A percentile compares a stretch with the other conserved stretches of the same genome.
Evolutionary conservation across 2,329 filamentous ascomycete species (phyloP).

Genomic region (Paracoccidioides lutzii): DNA sequence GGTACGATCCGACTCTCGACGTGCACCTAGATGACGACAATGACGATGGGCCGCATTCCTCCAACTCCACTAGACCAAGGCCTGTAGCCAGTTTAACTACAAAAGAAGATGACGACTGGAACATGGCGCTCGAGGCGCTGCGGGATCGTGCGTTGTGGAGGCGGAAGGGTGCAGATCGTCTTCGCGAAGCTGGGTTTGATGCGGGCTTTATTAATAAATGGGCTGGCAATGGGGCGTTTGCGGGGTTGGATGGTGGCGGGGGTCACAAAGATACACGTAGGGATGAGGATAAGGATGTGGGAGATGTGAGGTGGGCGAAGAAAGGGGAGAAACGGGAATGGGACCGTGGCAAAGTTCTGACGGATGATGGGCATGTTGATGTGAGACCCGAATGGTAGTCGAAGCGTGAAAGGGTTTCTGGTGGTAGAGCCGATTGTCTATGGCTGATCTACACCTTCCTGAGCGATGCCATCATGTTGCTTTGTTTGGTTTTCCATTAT

Average conservation of each 20-base stretch:
- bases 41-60: constrained; percentile 47
- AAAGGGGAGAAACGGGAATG: constrained; percentile 54
- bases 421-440: background rate
- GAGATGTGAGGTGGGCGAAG: constrained; percentile 61
- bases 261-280: constrained; percentile 8
- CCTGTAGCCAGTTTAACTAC: constrained; percentile 32
- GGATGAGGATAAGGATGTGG: constrained; percentile 44
- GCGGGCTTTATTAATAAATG: constrained; percentile 62
- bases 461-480: background rate
- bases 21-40: constrained; percentile 24
- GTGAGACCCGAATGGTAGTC: constrained; percentile 37
- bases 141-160: constrained; percentile 70
- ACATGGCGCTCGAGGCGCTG: constrained; percentile 62
- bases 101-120: constrained; percentile 55
- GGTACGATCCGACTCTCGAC: constrained; percentile 43
- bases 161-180: constrained; percentile 58
- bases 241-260: constrained; percentile 21
- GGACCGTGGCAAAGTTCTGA: constrained; percentile 51
- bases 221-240: constrained; percentile 49
- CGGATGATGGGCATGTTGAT: constrained; percentile 42
- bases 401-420: background rate
- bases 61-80: constrained; percentile 28
- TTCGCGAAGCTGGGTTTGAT: constrained; percentile 66
- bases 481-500: background rate
- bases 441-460: background rate